These are phyloP conservation scores for Ogataea glucozyma DNA, from an alignment of 805 yeast genomes.

Conservation along the genomic window DNA sequence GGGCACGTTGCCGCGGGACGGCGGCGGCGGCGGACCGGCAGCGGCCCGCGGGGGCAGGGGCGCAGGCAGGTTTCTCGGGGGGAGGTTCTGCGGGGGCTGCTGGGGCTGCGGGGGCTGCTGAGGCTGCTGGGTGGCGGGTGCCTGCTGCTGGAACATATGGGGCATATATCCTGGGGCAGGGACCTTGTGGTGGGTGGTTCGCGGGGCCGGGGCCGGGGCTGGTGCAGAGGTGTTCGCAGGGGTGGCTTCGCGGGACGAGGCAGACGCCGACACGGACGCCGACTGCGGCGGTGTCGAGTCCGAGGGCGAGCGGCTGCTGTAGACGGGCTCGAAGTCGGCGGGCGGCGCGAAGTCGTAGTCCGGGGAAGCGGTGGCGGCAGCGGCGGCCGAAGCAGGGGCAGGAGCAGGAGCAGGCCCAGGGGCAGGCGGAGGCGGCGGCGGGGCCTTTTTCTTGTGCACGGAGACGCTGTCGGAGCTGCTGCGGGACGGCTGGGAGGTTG, in stretches of 20 bases:
- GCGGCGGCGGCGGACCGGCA: constrained; percentile 32
- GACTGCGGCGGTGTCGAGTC: not conserved
- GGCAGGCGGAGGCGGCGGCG: constrained; percentile 42
- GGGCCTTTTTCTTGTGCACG: constrained; percentile 33
- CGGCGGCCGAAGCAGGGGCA: constrained; percentile 7
- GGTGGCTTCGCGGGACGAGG: constrained; percentile 2
- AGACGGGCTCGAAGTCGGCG: constrained; percentile 8
- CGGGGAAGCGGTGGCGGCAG: constrained; percentile 2
- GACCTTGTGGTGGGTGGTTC: constrained; percentile 33
- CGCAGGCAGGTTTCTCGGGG: constrained; percentile 19
- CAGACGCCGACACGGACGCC: not conserved
- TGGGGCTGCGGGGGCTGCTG: constrained; percentile 6
- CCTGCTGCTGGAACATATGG: constrained; percentile 9
- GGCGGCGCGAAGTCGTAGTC: constrained; percentile 15
- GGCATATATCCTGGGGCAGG: constrained; percentile 21
- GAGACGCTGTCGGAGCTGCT: constrained; percentile 8
- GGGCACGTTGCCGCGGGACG: constrained; percentile 24
- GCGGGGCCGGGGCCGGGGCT: too few species aligned
- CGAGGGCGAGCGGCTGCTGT: constrained; percentile 1
- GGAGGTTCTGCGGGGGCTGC: constrained; percentile 7
- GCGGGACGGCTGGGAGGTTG: constrained; percentile 11
- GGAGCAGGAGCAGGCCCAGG: constrained; percentile 20
- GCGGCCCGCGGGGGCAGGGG: constrained; percentile 30
- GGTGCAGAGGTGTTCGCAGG: too few species aligned
- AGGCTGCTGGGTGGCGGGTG: too few species aligned